A percentile compares a stretch with the other conserved stretches of the same genome.
Conservation (phyloP, 805 yeast genomes). For the Pichia nanzhaoensis region DNA sequence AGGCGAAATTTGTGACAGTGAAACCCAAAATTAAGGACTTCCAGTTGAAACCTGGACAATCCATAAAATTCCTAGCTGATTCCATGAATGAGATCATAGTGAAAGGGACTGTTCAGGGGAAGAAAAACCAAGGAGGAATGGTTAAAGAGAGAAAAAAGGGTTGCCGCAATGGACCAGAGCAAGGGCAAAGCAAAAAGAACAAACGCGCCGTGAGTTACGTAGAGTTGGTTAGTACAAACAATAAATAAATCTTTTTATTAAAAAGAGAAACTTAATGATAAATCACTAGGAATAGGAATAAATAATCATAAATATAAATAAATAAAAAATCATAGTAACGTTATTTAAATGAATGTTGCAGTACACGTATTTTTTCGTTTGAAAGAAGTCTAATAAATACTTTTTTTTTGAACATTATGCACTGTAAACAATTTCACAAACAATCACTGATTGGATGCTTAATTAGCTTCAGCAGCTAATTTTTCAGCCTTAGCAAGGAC, state of each 20-base stretch:
- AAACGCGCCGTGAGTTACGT: too few species aligned
- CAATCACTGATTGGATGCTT: slow-evolving; percentile 23
- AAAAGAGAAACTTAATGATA: slow-evolving; percentile 12
- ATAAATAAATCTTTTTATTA: slow-evolving; percentile 14
- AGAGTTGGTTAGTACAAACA: slow-evolving; percentile 9
- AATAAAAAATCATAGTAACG: slow-evolving; percentile 15
- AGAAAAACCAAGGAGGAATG: neutral
- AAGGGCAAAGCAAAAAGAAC: too few species aligned
- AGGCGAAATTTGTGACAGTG: slow-evolving; percentile 65
- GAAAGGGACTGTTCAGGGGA: neutral
- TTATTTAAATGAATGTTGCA: slow-evolving; percentile 2
- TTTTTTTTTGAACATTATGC: too few species aligned
- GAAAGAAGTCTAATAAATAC: neutral
- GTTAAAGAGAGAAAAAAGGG: neutral
- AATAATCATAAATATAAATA: slow-evolving; percentile 13
- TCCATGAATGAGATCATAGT: slow-evolving; percentile 27
- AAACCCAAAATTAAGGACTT: slow-evolving; percentile 67
- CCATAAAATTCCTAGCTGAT: slow-evolving; percentile 45
- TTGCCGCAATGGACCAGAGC: too few species aligned
- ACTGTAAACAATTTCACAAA: slow-evolving; percentile 6
- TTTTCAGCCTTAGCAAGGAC: slow-evolving; percentile 98
- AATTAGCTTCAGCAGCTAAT: slow-evolving; percentile 88
- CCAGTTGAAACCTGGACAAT: slow-evolving; percentile 73
- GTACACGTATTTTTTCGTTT: slow-evolving; percentile 1
- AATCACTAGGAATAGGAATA: slow-evolving; percentile 15